These are phyloP conservation scores for Gossypium trilobum DNA, from an alignment of 441 rosid genomes.

Conservation along the genomic window DNA sequence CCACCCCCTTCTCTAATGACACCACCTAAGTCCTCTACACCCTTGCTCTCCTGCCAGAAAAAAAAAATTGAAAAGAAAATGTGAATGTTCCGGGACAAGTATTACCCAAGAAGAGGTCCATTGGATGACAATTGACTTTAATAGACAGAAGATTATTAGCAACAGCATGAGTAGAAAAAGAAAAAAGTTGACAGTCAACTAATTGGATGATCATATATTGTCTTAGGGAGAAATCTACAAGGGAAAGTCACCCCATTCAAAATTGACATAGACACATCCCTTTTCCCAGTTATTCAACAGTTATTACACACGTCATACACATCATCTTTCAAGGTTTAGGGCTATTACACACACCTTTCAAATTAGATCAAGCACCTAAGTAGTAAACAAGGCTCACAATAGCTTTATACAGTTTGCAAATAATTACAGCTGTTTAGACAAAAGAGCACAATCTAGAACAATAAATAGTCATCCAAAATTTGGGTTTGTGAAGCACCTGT, in stretches of 20 bases:
- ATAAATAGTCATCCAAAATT: conserved; percentile 3
- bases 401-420: not conserved
- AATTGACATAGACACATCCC: not conserved
- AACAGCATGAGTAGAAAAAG: not conserved
- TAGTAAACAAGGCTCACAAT: not conserved
- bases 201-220: not conserved
- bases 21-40: conserved; percentile 93
- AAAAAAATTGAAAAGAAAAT: conserved; percentile 10
- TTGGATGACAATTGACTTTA: not conserved
- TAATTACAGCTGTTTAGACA: not conserved
- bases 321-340: not conserved
- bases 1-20: conserved; percentile 99
- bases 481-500: conserved; percentile 53
- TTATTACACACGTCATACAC: not conserved
- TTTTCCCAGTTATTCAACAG: too few species aligned
- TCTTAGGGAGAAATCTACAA: not conserved
- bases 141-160: not conserved
- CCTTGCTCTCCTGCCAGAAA: conserved; percentile 72
- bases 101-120: not conserved
- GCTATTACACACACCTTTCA: not conserved
- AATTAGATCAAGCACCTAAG: not conserved
- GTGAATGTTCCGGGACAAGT: conserved; percentile 2
- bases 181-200: not conserved
- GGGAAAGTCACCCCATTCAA: not conserved
- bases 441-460: not conserved